A percentile compares a stretch with the other conserved stretches of the same genome.
Conservation (phyloP, 441 rosid genomes). For the Erodium texanum region DNA sequence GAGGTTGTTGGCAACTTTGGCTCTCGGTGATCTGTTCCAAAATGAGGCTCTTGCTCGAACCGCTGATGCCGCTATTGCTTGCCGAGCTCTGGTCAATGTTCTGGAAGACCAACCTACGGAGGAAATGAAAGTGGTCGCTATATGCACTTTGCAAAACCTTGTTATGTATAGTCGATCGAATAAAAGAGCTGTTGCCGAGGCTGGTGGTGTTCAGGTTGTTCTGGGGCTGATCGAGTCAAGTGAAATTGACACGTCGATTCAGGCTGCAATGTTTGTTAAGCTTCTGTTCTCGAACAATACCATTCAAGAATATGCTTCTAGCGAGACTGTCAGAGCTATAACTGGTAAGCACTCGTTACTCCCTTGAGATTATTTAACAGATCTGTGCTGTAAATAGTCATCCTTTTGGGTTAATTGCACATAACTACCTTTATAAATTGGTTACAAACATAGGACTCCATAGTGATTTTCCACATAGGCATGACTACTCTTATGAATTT, state of each 20-base stretch:
- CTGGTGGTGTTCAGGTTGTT: slow-evolving; percentile 98
- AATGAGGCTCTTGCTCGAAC: slow-evolving; percentile 93
- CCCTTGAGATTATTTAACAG: neutral
- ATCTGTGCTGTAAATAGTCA: neutral
- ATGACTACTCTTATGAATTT: no score
- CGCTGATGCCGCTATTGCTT: slow-evolving; percentile 92
- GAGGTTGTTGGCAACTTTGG: slow-evolving; percentile 84
- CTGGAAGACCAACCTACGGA: slow-evolving; percentile 99
- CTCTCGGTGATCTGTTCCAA: slow-evolving; percentile 98
- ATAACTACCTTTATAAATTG: no score
- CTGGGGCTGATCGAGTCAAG: slow-evolving; percentile 94
- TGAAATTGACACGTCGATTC: slow-evolving; percentile 93
- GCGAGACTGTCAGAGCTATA: slow-evolving; percentile 97
- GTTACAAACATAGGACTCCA: no score
- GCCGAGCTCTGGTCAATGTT: slow-evolving; percentile 94
- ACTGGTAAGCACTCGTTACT: slow-evolving; percentile 54
- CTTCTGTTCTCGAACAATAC: slow-evolving; percentile 95
- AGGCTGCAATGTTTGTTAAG: slow-evolving; percentile 97
- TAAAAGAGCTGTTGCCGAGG: slow-evolving; percentile 99
- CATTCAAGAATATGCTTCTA: slow-evolving; percentile 98
- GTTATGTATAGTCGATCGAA: slow-evolving; percentile 95
- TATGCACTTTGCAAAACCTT: slow-evolving; percentile 97
- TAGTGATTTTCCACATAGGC: no score
- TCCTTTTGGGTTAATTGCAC: no score
- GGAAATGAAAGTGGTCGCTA: slow-evolving; percentile 99